These are phyloP conservation scores for Westerdykella sp. DNA, from an alignment of 2,329 filamentous ascomycete genomes.

Conservation along the genomic window DNA sequence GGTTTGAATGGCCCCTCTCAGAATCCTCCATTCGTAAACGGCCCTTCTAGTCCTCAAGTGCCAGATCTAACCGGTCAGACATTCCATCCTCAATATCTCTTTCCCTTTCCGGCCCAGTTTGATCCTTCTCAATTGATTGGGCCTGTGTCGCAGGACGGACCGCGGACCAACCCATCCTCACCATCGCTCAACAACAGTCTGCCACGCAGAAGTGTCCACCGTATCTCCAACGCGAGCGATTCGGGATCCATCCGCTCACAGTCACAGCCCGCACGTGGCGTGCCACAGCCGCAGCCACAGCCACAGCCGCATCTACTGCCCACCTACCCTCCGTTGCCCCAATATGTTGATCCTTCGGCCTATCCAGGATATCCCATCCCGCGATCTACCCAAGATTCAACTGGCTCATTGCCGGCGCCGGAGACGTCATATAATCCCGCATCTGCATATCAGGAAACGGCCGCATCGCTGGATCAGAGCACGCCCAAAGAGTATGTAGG, in stretches of 20 bases:
- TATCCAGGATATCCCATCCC: constrained; percentile 32
- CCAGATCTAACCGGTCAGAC: constrained; percentile 23
- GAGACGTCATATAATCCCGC: constrained; percentile 20
- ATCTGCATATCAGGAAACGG: constrained; percentile 15
- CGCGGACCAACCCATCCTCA: constrained; percentile 45
- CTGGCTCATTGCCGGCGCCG: constrained; percentile 12
- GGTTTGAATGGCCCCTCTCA: constrained; percentile 39
- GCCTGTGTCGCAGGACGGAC: constrained; percentile 38
- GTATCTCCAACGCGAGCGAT: constrained; percentile 41
- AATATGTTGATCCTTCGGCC: constrained; percentile 24
- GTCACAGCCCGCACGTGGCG: constrained; percentile 44
- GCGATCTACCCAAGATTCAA: constrained; percentile 28
- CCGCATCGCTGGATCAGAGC: constrained; percentile 22
- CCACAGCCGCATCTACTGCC: constrained; percentile 36
- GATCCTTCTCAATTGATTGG: constrained; percentile 34
- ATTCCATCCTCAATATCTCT: constrained; percentile 37
- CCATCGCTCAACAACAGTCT: constrained; percentile 42
- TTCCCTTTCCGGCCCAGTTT: constrained; percentile 43
- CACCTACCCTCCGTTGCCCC: constrained; percentile 35
- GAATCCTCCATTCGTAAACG: constrained; percentile 30
- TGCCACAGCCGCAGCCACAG: constrained; percentile 34
- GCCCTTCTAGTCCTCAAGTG: constrained; percentile 28
- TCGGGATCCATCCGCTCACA: constrained; percentile 43
- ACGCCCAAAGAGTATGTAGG: constrained; percentile 48
- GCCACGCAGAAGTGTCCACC: constrained; percentile 40